Conservation (phyloP, 2,329 filamentous ascomycete genomes). For the Fusarium praegraminearum region DNA sequence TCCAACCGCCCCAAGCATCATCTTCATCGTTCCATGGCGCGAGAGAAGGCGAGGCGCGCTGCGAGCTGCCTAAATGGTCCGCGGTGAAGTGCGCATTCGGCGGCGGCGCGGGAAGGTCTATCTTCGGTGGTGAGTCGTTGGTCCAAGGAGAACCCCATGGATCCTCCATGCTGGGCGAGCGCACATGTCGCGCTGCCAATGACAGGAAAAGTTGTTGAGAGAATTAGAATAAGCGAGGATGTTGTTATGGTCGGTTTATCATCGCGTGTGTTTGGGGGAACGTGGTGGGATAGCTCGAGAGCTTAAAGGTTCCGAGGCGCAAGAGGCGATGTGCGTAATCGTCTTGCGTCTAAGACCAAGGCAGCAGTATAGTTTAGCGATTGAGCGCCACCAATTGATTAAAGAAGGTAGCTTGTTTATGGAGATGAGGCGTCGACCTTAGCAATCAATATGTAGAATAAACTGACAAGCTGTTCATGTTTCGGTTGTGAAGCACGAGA, state of each 20-base stretch:
- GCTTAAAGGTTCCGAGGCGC: conserved; percentile 31
- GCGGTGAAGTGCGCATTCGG: conserved; percentile 50
- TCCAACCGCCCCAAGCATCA: conserved; percentile 54
- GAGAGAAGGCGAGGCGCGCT: conserved; percentile 41
- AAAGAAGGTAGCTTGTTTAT: background rate
- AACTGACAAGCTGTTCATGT: conserved; percentile 19
- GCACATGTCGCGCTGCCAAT: conserved; percentile 50
- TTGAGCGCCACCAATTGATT: conserved; percentile 14
- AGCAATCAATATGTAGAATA: background rate
- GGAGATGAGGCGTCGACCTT: conserved; percentile 3
- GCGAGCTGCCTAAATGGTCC: conserved; percentile 42
- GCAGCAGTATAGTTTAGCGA: conserved; percentile 25
- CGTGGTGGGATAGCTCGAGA: conserved; percentile 18
- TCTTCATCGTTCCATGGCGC: conserved; percentile 53
- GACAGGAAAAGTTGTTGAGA: conserved; percentile 9
- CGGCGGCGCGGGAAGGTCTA: conserved; percentile 52
- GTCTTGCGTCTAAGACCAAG: conserved; percentile 10
- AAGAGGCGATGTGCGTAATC: conserved; percentile 35
- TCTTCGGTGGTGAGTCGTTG: conserved; percentile 53
- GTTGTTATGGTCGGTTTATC: conserved; percentile 38
- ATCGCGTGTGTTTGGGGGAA: conserved; percentile 35
- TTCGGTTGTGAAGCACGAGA: conserved; percentile 32
- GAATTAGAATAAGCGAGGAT: background rate
- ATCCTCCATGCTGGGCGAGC: conserved; percentile 67
- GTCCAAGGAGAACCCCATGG: conserved; percentile 73